These are phyloP conservation scores for Aureobasidium uvarum DNA, from an alignment of 2,329 filamentous ascomycete genomes.

Conservation along the genomic window DNA sequence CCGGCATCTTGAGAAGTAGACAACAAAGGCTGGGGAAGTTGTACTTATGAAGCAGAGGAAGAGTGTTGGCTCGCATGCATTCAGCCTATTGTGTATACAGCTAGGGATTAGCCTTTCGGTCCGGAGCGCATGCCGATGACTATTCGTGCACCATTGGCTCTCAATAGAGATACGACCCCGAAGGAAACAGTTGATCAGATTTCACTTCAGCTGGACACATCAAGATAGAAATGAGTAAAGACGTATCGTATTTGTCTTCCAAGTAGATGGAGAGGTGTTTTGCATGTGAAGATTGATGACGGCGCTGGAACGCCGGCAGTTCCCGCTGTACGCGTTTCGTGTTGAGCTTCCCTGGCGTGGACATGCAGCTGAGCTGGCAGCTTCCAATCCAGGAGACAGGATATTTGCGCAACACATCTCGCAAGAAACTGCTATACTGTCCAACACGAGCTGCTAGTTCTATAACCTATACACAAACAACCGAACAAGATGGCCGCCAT, in stretches of 20 bases:
- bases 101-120: not conserved
- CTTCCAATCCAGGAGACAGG: conserved; percentile 9
- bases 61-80: not conserved
- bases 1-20: not conserved
- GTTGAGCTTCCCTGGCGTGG: not conserved
- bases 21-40: not conserved
- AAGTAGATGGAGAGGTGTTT: not conserved
- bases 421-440: not conserved
- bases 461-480: not conserved
- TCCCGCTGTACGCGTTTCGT: not conserved
- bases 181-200: not conserved
- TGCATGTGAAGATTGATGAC: conserved; percentile 5
- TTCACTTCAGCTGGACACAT: not conserved
- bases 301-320: not conserved
- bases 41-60: not conserved
- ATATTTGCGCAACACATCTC: not conserved
- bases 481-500: conserved; percentile 44
- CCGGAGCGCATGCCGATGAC: not conserved
- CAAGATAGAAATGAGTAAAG: not conserved
- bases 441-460: not conserved
- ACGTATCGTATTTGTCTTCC: not conserved
- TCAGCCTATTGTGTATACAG: conserved; percentile 19
- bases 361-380: conserved; percentile 17
- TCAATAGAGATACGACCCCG: not conserved
- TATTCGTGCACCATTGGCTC: not conserved